Evolutionary conservation across 2,329 filamentous ascomycete genomes (phyloP).

Genomic region (Arthrinium phaeospermum): DNA sequence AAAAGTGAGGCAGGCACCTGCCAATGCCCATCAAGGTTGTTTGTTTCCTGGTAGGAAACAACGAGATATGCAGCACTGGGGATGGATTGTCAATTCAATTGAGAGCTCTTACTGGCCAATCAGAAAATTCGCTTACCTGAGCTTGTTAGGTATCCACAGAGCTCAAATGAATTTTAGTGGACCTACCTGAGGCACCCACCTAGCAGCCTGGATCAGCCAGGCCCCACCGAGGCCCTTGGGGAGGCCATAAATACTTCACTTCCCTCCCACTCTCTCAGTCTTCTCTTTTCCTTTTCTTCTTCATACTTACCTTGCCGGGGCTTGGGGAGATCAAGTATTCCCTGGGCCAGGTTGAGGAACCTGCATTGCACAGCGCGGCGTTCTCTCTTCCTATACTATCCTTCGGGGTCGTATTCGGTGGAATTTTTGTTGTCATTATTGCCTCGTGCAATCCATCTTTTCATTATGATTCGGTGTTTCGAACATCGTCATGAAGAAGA

Average conservation of each 20-base stretch:
- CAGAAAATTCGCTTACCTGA: not conserved
- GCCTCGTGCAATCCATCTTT: slow-evolving; percentile 23
- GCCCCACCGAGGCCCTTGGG: not conserved
- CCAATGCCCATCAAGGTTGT: not conserved
- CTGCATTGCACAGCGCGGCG: slow-evolving; percentile 57
- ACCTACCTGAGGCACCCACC: not conserved
- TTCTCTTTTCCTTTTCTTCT: slow-evolving; percentile 40
- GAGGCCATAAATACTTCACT: not conserved
- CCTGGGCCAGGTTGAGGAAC: slow-evolving; percentile 45
- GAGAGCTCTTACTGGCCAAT: not conserved
- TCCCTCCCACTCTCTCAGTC: slow-evolving; percentile 8
- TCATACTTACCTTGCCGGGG: slow-evolving; percentile 55
- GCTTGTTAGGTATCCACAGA: not conserved
- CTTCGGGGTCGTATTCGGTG: slow-evolving; percentile 53
- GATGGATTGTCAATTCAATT: too few relatives aligned
- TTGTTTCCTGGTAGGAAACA: not conserved
- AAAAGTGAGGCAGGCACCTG: not conserved
- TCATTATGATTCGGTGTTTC: slow-evolving; percentile 24
- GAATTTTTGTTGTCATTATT: slow-evolving; percentile 48
- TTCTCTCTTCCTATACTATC: slow-evolving; percentile 50
- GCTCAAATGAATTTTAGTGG: not conserved
- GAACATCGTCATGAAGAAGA: slow-evolving; percentile 25
- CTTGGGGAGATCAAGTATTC: slow-evolving; percentile 47
- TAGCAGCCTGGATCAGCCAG: not conserved
- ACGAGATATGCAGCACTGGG: not conserved